These are phyloP conservation scores for Madurella mycetomatis DNA, from an alignment of 2,329 filamentous ascomycete species.

Conservation along the genomic window DNA sequence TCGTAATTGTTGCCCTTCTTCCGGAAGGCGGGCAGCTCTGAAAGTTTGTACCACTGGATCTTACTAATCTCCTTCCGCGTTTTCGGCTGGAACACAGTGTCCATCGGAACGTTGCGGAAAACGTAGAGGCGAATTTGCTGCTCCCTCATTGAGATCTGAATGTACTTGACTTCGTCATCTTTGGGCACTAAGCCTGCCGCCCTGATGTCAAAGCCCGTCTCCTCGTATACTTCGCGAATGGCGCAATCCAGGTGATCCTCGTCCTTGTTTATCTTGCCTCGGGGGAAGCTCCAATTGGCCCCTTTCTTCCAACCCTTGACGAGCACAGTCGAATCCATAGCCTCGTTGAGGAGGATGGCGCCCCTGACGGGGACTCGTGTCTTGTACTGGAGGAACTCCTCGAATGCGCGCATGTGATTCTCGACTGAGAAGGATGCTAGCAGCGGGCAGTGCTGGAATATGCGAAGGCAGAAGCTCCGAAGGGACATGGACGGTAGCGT, in stretches of 20 bases:
- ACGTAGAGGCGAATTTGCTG: conserved; percentile 92
- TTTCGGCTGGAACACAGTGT: conserved; percentile 81
- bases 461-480: conserved; percentile 78
- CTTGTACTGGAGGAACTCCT: conserved; percentile 92
- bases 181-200: conserved; percentile 71
- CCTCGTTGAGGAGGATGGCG: conserved; percentile 84
- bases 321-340: conserved; percentile 90
- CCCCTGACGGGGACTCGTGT: conserved; percentile 89
- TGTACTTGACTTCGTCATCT: conserved; percentile 69
- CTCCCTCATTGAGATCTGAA: conserved; percentile 85
- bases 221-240: conserved; percentile 89
- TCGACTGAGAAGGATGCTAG: conserved; percentile 75
- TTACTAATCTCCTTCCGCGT: conserved; percentile 97
- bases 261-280: conserved; percentile 97
- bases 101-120: conserved; percentile 81
- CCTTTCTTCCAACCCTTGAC: conserved; percentile 98
- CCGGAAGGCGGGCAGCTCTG: conserved; percentile 77
- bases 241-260: conserved; percentile 93
- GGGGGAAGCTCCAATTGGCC: conserved; percentile 92
- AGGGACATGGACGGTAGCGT: conserved; percentile 80
- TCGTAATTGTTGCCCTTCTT: conserved; percentile 61
- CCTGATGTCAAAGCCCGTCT: conserved; percentile 83
- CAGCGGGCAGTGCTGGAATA: conserved; percentile 91
- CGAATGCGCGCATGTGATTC: conserved; percentile 77
- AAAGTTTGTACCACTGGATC: conserved; percentile 90